phyloP scores from a whole-genome alignment of 352 stramenopile species.

The Phytophthora kernoviae region DNA sequence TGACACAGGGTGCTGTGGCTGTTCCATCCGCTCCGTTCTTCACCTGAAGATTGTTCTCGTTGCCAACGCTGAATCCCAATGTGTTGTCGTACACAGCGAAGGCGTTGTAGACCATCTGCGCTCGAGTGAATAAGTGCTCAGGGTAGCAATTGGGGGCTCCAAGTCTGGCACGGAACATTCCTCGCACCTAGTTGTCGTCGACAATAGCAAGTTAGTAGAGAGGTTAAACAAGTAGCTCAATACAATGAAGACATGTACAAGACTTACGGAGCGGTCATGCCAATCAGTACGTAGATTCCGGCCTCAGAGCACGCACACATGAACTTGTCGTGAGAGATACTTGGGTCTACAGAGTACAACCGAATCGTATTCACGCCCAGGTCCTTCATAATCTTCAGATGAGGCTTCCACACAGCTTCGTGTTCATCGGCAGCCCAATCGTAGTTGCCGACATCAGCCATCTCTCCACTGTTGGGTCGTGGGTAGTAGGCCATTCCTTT shows the following conservation, averaged over 20 bases:
- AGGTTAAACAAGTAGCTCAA: not conserved
- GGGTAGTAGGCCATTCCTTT: constrained; percentile 69
- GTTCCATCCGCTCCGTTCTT: constrained; percentile 20
- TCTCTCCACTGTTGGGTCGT: constrained; percentile 53
- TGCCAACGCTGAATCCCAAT: constrained; percentile 57
- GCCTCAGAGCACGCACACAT: constrained; percentile 61
- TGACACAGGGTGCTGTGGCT: constrained; percentile 55
- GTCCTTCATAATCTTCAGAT: constrained; percentile 53
- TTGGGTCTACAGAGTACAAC: constrained; percentile 60
- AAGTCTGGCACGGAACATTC: constrained; percentile 46
- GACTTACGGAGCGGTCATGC: constrained; percentile 47
- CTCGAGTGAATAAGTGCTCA: constrained; percentile 43
- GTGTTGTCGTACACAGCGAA: constrained; percentile 72
- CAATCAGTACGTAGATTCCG: constrained; percentile 69
- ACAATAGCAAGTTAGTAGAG: not conserved
- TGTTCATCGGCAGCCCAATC: constrained; percentile 64
- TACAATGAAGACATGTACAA: not conserved
- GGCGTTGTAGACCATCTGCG: constrained; percentile 60
- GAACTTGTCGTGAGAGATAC: constrained; percentile 69
- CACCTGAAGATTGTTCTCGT: constrained; percentile 52
- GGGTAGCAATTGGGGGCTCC: constrained; percentile 50
- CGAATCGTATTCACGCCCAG: constrained; percentile 64
- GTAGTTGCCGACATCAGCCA: constrained; percentile 51
- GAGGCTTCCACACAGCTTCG: constrained; percentile 46
- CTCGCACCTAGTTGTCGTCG: constrained; percentile 37